These are phyloP conservation scores for Yarrowia osloensis DNA, from an alignment of 805 yeast genomes.

Conservation along the genomic window DNA sequence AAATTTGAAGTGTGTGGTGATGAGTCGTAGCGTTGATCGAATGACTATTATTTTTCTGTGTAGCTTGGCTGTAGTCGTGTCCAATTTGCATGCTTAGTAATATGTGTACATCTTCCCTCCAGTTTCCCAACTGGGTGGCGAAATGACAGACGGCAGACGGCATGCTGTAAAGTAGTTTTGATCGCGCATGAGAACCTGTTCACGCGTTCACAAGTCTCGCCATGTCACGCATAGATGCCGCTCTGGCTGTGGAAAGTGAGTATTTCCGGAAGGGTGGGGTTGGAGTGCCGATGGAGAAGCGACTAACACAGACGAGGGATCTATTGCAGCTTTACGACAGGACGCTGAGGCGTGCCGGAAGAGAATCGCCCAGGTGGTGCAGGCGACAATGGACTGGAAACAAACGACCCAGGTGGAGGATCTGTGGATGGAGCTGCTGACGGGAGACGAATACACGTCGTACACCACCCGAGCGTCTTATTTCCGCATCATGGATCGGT, in stretches of 20 bases:
- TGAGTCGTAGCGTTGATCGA: too few relatives aligned
- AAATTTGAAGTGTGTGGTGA: neutral
- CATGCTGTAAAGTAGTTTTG: neutral
- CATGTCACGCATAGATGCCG: constrained; percentile 29
- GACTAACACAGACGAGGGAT: constrained; percentile 18
- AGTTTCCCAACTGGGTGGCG: neutral
- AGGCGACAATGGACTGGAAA: constrained; percentile 8
- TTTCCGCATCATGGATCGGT: neutral
- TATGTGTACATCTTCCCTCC: neutral
- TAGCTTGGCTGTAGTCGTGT: too few relatives aligned
- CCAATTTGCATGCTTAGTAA: too few relatives aligned
- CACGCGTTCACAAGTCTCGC: constrained; percentile 12
- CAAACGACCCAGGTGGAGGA: constrained; percentile 1
- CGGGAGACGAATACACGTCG: constrained; percentile 7
- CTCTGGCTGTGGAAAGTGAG: constrained; percentile 24
- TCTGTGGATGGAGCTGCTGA: constrained; percentile 18
- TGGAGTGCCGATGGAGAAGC: neutral
- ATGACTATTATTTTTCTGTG: too few relatives aligned
- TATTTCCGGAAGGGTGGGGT: neutral
- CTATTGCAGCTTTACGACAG: constrained; percentile 1
- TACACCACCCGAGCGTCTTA: neutral
- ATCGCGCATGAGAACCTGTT: constrained; percentile 18
- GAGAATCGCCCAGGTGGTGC: constrained; percentile 1
- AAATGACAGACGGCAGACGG: neutral
- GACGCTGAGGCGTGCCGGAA: neutral